Evolutionary conservation across 1,284 basidiomycete species (phyloP), one percentile per base, ranked within the genome.

Genomic region (Heterobasidion irregulare): DNA sequence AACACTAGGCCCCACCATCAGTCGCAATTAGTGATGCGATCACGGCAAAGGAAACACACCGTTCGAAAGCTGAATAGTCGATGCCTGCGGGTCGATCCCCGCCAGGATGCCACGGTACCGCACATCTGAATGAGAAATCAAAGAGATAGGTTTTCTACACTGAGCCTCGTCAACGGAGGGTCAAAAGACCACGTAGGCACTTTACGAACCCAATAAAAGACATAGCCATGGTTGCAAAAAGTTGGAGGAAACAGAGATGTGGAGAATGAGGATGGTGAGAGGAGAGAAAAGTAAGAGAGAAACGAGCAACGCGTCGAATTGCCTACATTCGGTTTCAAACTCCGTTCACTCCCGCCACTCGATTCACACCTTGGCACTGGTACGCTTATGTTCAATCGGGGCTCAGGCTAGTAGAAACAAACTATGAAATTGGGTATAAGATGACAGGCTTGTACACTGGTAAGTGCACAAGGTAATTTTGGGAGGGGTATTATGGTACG

Each of bases 111-210:
- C 91, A 61, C 89, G 82, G 73, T 94, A 94, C 55, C 92, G 86
- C 62, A 94, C 89, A 79, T 93, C 91, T 55, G 90, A 92, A 67
- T 91, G 89, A 58, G 92, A 93, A 66, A 92, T 88, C 66, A 94
- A 83, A 61, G 89, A 91, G 62, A 94, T 94, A n/a, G 86, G 80
- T 77, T 90, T 90, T 68, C 88, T 89, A 69, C n/a, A 50, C 43
- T 47, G 45, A 56, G 51, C 56, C 50, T 61, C 51, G 56, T 65
- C 57, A 67, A 65, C 19, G 15, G 15, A 12, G 15, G 13, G 32
- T 6, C 7, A 16, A 12, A 7, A 35, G n/a, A 10, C 15, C n/a
- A 8, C 33, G 15, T n/a, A 35, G 8, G 15, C 49, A 18, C 52
- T 41, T 19, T 38, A 64, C 72, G 44, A 57, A 85, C 85, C 84